A percentile compares a stretch with the other conserved stretches of the same genome.
Evolutionary conservation across 2,329 filamentous ascomycete species (phyloP).

Genomic region (Beauveria sp.): DNA sequence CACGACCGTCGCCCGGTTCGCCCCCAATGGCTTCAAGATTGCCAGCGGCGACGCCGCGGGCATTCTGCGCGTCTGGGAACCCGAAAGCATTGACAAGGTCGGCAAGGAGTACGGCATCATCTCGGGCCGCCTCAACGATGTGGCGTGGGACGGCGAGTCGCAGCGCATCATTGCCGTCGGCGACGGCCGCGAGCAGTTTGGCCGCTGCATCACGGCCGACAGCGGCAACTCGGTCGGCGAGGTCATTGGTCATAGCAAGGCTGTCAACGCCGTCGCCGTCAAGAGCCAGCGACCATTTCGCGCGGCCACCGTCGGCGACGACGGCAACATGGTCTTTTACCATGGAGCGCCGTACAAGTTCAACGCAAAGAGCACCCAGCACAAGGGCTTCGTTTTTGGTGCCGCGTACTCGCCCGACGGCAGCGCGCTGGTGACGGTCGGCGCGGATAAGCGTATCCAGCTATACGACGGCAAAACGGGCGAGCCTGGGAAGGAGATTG

Average conservation of each 20-base stretch:
- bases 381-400: conserved; percentile 84
- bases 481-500: conserved; percentile 68
- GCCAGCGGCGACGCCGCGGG: conserved; percentile 86
- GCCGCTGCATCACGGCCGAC: conserved; percentile 89
- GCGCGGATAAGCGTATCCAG: conserved; percentile 87
- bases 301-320: conserved; percentile 85
- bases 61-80: conserved; percentile 86
- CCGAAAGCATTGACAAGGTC: conserved; percentile 73
- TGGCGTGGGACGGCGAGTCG: conserved; percentile 96
- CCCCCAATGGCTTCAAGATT: conserved; percentile 89
- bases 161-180: conserved; percentile 95
- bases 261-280: conserved; percentile 86
- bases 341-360: conserved; percentile 96
- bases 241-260: conserved; percentile 82
- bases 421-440: conserved; percentile 72
- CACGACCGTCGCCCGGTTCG: conserved; percentile 89
- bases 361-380: conserved; percentile 71
- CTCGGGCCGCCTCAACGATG: conserved; percentile 87
- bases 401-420: conserved; percentile 89
- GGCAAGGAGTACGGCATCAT: conserved; percentile 95
- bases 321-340: conserved; percentile 83
- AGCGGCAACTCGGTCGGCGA: conserved; percentile 95
- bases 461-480: conserved; percentile 96
- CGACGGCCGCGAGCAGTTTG: conserved; percentile 87
- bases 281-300: conserved; percentile 84